These are phyloP conservation scores for Aspergillus sergii DNA, from an alignment of 2,329 filamentous ascomycete genomes.

Conservation along the genomic window DNA sequence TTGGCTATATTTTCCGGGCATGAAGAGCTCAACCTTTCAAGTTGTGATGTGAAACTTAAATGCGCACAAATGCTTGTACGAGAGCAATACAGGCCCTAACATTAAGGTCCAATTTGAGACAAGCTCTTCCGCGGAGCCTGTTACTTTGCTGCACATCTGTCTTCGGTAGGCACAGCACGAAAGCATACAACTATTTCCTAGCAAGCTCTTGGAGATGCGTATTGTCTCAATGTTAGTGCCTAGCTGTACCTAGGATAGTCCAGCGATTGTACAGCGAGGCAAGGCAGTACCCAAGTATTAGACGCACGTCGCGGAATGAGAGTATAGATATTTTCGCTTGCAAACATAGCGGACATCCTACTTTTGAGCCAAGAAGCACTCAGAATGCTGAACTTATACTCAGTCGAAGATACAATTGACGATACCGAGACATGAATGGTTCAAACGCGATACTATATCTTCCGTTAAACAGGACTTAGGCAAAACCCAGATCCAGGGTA, in stretches of 20 bases:
- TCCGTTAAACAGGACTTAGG: neutral
- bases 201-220: neutral
- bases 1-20: neutral
- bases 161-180: neutral
- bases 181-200: neutral
- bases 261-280: neutral
- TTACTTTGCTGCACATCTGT: neutral
- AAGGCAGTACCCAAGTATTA: neutral
- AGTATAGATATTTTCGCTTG: neutral
- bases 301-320: neutral
- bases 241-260: neutral
- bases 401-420: neutral
- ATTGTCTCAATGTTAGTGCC: neutral
- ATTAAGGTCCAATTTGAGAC: neutral
- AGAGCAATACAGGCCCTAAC: neutral
- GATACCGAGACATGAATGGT: neutral
- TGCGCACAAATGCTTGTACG: neutral
- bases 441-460: neutral
- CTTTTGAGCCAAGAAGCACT: neutral
- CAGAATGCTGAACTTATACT: neutral
- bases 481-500: neutral
- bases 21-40: neutral
- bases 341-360: neutral
- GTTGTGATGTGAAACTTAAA: neutral
- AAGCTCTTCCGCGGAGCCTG: neutral